Conservation (phyloP, 2,329 filamentous ascomycete genomes). For the Bipolaris sorokiniana region DNA sequence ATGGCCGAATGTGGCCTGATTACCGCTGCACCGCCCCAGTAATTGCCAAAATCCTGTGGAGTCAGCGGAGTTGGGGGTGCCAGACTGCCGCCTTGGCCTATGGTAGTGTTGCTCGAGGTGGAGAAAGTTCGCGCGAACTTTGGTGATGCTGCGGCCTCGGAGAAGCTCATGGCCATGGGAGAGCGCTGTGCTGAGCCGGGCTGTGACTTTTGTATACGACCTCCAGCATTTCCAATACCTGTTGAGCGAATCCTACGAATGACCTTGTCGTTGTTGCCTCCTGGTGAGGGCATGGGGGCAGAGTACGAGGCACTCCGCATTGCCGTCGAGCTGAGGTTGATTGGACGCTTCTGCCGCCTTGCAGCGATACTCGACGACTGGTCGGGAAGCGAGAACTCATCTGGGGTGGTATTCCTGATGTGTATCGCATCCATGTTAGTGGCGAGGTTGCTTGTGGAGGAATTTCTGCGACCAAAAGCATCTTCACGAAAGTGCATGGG, state of each 20-base stretch:
- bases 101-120: constrained; percentile 44
- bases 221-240: constrained; percentile 52
- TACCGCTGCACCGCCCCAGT: constrained; percentile 50
- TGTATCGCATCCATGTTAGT: constrained; percentile 49
- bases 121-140: constrained; percentile 52
- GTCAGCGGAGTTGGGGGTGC: constrained; percentile 58
- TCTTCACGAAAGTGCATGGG: constrained; percentile 42
- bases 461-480: constrained; percentile 44
- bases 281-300: constrained; percentile 50
- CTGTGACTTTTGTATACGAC: constrained; percentile 55
- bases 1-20: constrained; percentile 38
- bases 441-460: constrained; percentile 49
- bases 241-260: constrained; percentile 58
- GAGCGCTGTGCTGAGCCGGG: constrained; percentile 56
- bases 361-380: constrained; percentile 52
- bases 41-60: constrained; percentile 49
- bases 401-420: constrained; percentile 44
- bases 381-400: constrained; percentile 47
- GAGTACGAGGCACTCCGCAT: constrained; percentile 53
- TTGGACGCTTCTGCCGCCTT: constrained; percentile 50
- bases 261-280: constrained; percentile 46
- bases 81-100: constrained; percentile 49
- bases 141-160: constrained; percentile 56
- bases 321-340: constrained; percentile 49
- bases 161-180: constrained; percentile 54